A percentile compares a stretch with the other conserved stretches of the same genome.
Conservation (phyloP, 225 moss, liverwort and hornwort genomes). For the Physcomitrellopsis africana region DNA sequence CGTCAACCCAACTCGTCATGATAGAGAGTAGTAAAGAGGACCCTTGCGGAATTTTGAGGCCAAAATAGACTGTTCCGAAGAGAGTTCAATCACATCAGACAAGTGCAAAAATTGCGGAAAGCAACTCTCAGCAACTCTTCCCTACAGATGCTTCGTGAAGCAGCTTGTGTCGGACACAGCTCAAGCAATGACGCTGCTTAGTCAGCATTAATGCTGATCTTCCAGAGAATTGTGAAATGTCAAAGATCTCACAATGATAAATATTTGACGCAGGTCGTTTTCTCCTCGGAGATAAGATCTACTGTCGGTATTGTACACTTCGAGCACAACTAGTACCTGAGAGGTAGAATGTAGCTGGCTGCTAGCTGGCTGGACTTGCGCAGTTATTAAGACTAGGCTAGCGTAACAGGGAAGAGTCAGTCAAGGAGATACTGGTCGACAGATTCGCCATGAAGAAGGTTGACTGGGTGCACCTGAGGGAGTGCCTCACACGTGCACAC, state of each 20-base stretch:
- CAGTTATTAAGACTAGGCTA: slow-evolving; percentile 11
- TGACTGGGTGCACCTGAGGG: slow-evolving; percentile 41
- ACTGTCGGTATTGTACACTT: not conserved
- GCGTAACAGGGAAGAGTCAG: slow-evolving; percentile 21
- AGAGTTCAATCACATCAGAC: too few relatives aligned
- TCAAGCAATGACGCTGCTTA: too few relatives aligned
- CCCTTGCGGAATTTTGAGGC: too few relatives aligned
- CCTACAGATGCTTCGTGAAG: too few relatives aligned
- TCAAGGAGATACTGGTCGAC: slow-evolving; percentile 11
- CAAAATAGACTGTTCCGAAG: too few relatives aligned
- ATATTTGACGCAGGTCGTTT: not conserved
- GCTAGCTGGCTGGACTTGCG: slow-evolving; percentile 22
- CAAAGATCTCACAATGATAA: not conserved
- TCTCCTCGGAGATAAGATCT: not conserved
- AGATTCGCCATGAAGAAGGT: slow-evolving; percentile 42
- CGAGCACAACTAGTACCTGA: not conserved
- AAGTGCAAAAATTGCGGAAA: too few relatives aligned
- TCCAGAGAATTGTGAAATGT: too few relatives aligned
- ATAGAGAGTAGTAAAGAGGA: too few relatives aligned
- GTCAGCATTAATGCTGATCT: too few relatives aligned
- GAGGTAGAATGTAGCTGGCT: slow-evolving; percentile 2
- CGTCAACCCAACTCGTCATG: too few relatives aligned
- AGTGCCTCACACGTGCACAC: slow-evolving; percentile 49
- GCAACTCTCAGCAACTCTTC: too few relatives aligned
- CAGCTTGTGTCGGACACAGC: too few relatives aligned